Conservation (phyloP, 2,329 filamentous ascomycete species). For the Monilinia vaccinii-corymbosi region DNA sequence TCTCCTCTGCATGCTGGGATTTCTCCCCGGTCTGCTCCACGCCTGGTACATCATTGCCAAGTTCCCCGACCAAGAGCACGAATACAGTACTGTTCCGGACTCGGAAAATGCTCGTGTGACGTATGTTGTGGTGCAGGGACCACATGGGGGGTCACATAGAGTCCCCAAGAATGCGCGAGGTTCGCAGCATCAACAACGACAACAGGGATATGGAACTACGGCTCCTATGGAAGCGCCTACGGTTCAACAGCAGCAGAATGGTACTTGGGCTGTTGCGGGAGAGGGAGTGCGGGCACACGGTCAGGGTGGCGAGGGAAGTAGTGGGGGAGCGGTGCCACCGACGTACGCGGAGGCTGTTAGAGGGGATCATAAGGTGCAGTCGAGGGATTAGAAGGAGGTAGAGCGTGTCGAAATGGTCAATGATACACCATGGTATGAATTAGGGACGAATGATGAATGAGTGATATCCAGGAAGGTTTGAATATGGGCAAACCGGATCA, state of each 20-base stretch:
- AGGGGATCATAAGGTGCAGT: slow-evolving; percentile 85
- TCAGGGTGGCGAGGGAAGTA: slow-evolving; percentile 34
- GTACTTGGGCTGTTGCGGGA: slow-evolving; percentile 27
- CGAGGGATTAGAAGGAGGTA: slow-evolving; percentile 21
- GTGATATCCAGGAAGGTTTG: not conserved
- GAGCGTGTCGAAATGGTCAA: not conserved
- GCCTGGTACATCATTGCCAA: slow-evolving; percentile 97
- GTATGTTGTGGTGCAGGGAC: slow-evolving; percentile 65
- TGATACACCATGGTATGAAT: not conserved
- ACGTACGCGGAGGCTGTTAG: slow-evolving; percentile 85
- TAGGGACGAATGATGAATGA: not conserved
- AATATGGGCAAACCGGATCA: not conserved
- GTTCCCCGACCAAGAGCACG: slow-evolving; percentile 71
- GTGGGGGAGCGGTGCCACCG: slow-evolving; percentile 54
- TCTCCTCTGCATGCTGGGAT: slow-evolving; percentile 72
- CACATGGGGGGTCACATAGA: slow-evolving; percentile 30
- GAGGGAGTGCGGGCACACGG: slow-evolving; percentile 20
- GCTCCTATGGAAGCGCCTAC: slow-evolving; percentile 26
- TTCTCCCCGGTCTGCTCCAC: slow-evolving; percentile 81
- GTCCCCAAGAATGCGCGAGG: slow-evolving; percentile 20
- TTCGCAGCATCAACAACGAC: not conserved
- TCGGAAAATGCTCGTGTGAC: slow-evolving; percentile 54
- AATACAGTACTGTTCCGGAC: slow-evolving; percentile 40
- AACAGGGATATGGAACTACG: slow-evolving; percentile 27
- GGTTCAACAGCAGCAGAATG: slow-evolving; percentile 28